Evolutionary conservation across 768 basidiomycete genomes (phyloP), one percentile per base, ranked within the genome.

Genomic region (Rhodocollybia butyracea): DNA sequence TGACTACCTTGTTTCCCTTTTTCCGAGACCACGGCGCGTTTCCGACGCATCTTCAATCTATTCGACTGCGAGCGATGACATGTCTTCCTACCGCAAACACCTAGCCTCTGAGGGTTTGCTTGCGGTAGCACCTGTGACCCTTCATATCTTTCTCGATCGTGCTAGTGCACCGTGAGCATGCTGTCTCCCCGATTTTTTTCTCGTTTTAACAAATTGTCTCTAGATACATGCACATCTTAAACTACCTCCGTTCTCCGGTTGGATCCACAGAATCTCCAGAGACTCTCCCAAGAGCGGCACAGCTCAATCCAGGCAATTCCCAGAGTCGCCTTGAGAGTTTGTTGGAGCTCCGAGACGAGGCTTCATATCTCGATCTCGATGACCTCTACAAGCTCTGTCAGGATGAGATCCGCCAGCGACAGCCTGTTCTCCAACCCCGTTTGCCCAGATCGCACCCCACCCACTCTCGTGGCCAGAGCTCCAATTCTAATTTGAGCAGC

Each of bases 121-220:
- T 10, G 13, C 71, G 1, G 76, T 74, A 24, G 64, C 76, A 2
- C 74, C 80, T 5, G 70, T 71, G 34, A 74, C 68, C 41, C 68
- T 91, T 32, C 87, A 91, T 59, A 62, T 93, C 13, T 94, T 94
- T 70, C 73, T 94, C 22, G 91, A 94, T 64, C 77, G 91, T 24
- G 80, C 91, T 0, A 91, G 90, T 61, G 74, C 83, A 29, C 86
- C 91, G 88, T 91, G 70, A 76, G 89, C 79, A 10, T n/a, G n/a
- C 31, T 41, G 12, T 5, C n/a, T 29, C 52, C 19, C 7, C 32
- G 12, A 5, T 22, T 31, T 38, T 17, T 30, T 3, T 45, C 46
- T 24, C 10, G 50, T 50, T 55, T 56, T 47, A 38, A 58, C 36
- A 27, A 3, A 56, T 40, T 17, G 7, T 31, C 39, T 30, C 27